phyloP scores from a whole-genome alignment of 1,139 yeast species.

The Blastobotrys apis region DNA sequence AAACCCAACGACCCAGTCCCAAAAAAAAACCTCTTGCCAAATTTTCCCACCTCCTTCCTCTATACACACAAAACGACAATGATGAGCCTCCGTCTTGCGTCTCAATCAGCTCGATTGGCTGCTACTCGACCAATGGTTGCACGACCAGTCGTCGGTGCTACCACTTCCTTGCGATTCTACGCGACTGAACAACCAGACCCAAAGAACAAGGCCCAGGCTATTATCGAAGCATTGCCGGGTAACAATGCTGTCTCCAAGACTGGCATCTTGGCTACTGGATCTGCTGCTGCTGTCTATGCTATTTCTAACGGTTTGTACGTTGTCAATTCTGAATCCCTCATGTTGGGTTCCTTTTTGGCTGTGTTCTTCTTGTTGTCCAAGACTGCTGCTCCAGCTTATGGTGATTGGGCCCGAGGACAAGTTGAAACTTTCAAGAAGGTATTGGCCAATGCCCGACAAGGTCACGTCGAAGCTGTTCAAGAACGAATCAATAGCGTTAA shows the following conservation, averaged over 20 bases:
- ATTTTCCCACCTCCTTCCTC: constrained; percentile 2
- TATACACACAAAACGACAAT: neutral
- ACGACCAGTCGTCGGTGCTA: constrained; percentile 26
- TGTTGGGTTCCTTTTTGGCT: constrained; percentile 74
- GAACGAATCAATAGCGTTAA: constrained; percentile 85
- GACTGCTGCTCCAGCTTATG: constrained; percentile 89
- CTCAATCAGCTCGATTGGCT: constrained; percentile 26
- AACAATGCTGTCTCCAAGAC: constrained; percentile 84
- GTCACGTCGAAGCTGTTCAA: constrained; percentile 89
- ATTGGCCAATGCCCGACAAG: constrained; percentile 82
- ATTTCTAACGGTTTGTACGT: constrained; percentile 90
- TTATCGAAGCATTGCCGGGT: constrained; percentile 92
- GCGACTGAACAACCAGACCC: constrained; percentile 55
- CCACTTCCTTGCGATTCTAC: constrained; percentile 28
- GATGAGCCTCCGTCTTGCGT: constrained; percentile 32
- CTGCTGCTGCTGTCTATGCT: constrained; percentile 93
- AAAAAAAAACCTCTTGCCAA: constrained; percentile 1
- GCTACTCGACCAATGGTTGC: constrained; percentile 18
- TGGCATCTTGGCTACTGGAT: constrained; percentile 88
- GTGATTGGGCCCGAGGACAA: constrained; percentile 92
- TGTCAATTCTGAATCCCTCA: constrained; percentile 88
- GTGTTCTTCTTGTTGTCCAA: constrained; percentile 75
- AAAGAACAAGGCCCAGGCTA: constrained; percentile 83
- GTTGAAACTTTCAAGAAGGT: constrained; percentile 75
- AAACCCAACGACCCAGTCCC: neutral